phyloP scores from a whole-genome alignment of 1,139 yeast genomes.

The Nakaseomyces glabratus region DNA sequence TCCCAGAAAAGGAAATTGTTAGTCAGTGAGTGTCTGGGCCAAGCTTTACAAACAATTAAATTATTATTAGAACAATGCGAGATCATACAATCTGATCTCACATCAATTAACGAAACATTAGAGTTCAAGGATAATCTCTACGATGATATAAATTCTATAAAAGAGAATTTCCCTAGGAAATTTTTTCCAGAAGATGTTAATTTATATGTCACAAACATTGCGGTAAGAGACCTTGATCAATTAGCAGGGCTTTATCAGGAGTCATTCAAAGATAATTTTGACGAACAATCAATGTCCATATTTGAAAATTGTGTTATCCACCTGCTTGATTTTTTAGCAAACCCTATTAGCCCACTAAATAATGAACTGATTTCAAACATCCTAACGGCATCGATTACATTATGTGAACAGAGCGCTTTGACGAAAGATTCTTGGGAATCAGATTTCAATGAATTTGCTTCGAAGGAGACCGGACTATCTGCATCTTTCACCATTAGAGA shows the following conservation, averaged over 20 bases:
- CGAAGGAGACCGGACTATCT: constrained; percentile 62
- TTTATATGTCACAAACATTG: constrained; percentile 13
- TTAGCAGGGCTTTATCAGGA: constrained; percentile 7
- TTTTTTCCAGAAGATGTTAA: constrained; percentile 16
- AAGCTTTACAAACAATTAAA: constrained; percentile 14
- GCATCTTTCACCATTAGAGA: constrained; percentile 45
- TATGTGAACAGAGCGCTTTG: constrained; percentile 26
- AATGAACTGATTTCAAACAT: constrained; percentile 12
- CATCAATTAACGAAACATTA: constrained; percentile 7
- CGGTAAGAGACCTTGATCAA: constrained; percentile 20
- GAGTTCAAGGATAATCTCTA: constrained; percentile 23
- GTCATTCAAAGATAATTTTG: background rate
- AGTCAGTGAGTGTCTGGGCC: constrained; percentile 12
- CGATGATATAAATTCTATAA: constrained; percentile 25
- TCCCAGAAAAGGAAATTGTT: constrained; percentile 16
- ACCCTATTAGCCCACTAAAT: constrained; percentile 8
- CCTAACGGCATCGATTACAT: constrained; percentile 12
- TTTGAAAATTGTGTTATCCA: constrained; percentile 31
- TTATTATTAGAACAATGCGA: constrained; percentile 13
- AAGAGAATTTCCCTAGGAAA: constrained; percentile 31
- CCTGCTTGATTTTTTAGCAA: constrained; percentile 27
- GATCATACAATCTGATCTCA: constrained; percentile 3
- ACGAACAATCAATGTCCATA: constrained; percentile 13
- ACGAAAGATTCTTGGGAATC: constrained; percentile 34
- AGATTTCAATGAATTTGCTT: constrained; percentile 61